phyloP scores from a whole-genome alignment of 2,329 filamentous ascomycete genomes.

The Fusarium pseudocircinatum region DNA sequence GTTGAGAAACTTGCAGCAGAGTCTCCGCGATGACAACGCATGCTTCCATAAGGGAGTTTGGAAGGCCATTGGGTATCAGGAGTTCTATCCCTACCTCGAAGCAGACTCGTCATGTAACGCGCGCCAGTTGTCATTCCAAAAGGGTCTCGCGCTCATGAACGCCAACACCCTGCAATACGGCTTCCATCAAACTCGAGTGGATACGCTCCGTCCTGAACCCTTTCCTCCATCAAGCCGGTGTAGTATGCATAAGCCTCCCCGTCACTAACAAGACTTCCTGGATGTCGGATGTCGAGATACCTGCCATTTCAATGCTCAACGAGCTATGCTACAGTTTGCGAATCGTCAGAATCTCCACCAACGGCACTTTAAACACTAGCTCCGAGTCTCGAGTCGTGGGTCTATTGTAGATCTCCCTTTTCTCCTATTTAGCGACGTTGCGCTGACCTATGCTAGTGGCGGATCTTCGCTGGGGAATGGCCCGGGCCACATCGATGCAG shows the following conservation, averaged over 20 bases:
- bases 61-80: not conserved
- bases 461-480: not conserved
- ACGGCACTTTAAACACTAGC: not conserved
- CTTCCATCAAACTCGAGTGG: not conserved
- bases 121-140: not conserved
- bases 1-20: not conserved
- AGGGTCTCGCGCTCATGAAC: not conserved
- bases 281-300: not conserved
- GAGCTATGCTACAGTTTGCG: not conserved
- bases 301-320: not conserved
- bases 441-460: not conserved
- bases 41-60: not conserved
- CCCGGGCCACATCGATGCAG: not conserved
- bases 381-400: not conserved
- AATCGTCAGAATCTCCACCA: fast-evolving
- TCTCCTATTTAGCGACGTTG: not conserved
- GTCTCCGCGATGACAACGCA: not conserved
- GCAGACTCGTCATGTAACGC: not conserved
- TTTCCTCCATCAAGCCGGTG: not conserved
- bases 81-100: not conserved
- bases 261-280: not conserved
- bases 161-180: not conserved
- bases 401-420: not conserved
- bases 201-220: not conserved
- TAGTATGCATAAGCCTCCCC: not conserved